Percentiles rank a stretch among this genome's conserved stretches.
Evolutionary conservation across 2,329 filamentous ascomycete genomes (phyloP).

Genomic region (Penicillium sp.): DNA sequence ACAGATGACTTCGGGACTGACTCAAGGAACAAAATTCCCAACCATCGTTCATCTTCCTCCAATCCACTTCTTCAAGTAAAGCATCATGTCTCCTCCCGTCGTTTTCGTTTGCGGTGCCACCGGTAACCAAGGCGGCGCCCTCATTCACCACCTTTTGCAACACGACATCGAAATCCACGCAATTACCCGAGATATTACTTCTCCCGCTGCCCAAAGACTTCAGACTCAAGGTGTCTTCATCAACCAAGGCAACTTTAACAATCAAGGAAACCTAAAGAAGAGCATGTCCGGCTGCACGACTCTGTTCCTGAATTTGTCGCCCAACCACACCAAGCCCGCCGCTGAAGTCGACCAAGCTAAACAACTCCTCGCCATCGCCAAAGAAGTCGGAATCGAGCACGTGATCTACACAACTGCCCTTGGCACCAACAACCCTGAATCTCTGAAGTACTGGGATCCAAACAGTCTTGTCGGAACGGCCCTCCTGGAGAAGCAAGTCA

Average conservation of each 20-base stretch:
- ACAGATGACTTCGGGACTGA: no score
- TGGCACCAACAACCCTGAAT: conserved; percentile 32
- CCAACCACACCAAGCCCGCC: conserved; percentile 11
- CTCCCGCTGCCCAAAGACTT: conserved; percentile 31
- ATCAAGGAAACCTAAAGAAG: conserved; percentile 30
- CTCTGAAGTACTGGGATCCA: conserved; percentile 30
- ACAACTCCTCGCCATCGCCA: conserved; percentile 28
- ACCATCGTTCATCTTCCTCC: not conserved
- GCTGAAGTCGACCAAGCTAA: conserved; percentile 32
- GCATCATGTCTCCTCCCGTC: conserved; percentile 15
- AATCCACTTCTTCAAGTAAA: not conserved
- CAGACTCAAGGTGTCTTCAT: conserved; percentile 32
- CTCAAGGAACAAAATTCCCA: not conserved
- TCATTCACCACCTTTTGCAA: conserved; percentile 31
- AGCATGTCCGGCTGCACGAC: conserved; percentile 34
- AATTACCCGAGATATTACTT: conserved; percentile 33
- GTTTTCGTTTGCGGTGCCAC: conserved; percentile 35
- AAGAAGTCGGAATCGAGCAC: conserved; percentile 34
- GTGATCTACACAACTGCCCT: conserved; percentile 36
- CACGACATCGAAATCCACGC: conserved; percentile 34
- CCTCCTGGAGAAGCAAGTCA: conserved; percentile 44
- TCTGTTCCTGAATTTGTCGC: conserved; percentile 32
- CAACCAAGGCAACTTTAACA: conserved; percentile 35
- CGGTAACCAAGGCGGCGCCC: conserved; percentile 36
- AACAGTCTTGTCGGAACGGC: conserved; percentile 32